Percentiles rank a stretch among this genome's conserved stretches.
Conservation (phyloP, 2,329 filamentous ascomycete genomes). For the Penicillium sp. region DNA sequence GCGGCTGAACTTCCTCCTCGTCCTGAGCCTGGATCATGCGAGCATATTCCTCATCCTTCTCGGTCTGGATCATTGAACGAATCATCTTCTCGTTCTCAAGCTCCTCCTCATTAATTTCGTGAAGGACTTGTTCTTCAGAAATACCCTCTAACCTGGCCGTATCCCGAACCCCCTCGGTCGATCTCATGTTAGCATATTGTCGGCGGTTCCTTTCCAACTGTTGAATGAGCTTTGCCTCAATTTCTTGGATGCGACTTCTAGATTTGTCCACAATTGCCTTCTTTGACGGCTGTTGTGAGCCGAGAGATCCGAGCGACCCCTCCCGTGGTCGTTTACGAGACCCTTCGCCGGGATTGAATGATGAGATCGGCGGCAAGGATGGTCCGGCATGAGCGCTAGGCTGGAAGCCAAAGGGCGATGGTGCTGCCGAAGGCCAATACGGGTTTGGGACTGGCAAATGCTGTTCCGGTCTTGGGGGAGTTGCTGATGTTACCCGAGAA, state of each 20-base stretch:
- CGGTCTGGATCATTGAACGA: conserved; percentile 9
- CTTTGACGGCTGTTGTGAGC: conserved; percentile 12
- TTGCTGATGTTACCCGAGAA: background rate
- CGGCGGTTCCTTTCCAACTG: conserved; percentile 2
- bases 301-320: conserved; percentile 8
- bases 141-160: background rate
- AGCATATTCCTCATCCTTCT: conserved; percentile 40
- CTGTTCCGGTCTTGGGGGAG: background rate
- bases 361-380: background rate
- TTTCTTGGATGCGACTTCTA: conserved; percentile 2
- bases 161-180: conserved; percentile 2
- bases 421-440: conserved; percentile 18
- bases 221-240: conserved; percentile 6
- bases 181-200: conserved; percentile 8
- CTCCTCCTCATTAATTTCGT: conserved; percentile 32
- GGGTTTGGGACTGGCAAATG: conserved; percentile 1
- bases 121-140: conserved; percentile 10
- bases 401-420: conserved; percentile 15
- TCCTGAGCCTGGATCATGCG: conserved; percentile 35
- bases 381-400: background rate
- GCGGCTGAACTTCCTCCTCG: background rate
- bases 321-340: conserved; percentile 21
- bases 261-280: conserved; percentile 7
- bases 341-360: background rate
- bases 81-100: conserved; percentile 14